Percentiles rank a stretch among this genome's conserved stretches.
Conservation (phyloP, 768 basidiomycete genomes). For the Suillus subalutaceus region DNA sequence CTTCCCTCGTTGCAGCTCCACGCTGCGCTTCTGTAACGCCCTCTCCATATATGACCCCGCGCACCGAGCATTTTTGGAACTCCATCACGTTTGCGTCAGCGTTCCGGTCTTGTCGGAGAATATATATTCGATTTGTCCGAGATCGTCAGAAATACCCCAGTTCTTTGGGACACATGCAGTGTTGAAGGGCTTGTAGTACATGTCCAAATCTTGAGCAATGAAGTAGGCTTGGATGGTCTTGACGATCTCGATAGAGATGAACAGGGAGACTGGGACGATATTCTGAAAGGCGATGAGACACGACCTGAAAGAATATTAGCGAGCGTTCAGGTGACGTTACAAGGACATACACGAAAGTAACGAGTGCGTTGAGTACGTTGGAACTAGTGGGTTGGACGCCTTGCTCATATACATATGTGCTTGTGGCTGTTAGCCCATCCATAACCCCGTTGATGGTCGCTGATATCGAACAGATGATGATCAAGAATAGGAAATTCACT, state of each 20-base stretch:
- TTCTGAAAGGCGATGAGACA: constrained; percentile 97
- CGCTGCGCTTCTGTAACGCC: constrained; percentile 95
- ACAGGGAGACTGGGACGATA: constrained; percentile 93
- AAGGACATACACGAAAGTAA: constrained; percentile 85
- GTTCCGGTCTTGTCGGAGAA: constrained; percentile 97
- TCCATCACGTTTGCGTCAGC: constrained; percentile 99
- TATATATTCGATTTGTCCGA: constrained; percentile 97
- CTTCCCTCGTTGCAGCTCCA: constrained; percentile 85
- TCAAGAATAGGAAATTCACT: constrained; percentile 85
- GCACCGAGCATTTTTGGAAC: constrained; percentile 92
- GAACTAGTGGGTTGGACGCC: constrained; percentile 65
- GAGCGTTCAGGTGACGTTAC: constrained; percentile 1
- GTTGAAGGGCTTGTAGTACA: constrained; percentile 90
- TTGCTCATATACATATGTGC: constrained; percentile 71
- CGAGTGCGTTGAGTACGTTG: constrained; percentile 69
- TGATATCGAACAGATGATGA: constrained; percentile 74
- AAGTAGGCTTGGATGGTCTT: constrained; percentile 98
- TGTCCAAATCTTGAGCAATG: constrained; percentile 94
- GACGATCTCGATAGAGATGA: constrained; percentile 98
- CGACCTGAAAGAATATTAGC: constrained; percentile 53
- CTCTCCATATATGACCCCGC: constrained; percentile 87
- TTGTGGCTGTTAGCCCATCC: constrained; percentile 62
- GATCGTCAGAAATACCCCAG: constrained; percentile 98
- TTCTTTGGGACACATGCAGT: constrained; percentile 93
- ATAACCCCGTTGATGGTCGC: constrained; percentile 78